Percentiles rank a stretch among this genome's conserved stretches.
phyloP scores from a whole-genome alignment of 2,329 filamentous ascomycete genomes.

The Penicillium sp. region DNA sequence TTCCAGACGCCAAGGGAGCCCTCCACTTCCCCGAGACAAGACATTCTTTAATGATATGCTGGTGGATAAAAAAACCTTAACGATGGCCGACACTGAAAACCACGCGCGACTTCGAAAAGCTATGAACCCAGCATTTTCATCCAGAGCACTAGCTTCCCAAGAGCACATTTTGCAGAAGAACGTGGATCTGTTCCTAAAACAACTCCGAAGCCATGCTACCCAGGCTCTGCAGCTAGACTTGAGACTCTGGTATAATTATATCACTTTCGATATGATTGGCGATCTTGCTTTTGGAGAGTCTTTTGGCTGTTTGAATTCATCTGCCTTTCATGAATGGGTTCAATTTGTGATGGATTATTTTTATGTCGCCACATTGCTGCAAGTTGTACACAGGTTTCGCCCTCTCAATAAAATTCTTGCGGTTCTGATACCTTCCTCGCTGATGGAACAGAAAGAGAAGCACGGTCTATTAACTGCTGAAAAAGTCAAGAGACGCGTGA shows the following conservation, averaged over 20 bases:
- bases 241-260: not conserved
- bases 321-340: not conserved
- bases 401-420: not conserved
- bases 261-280: conserved; percentile 6
- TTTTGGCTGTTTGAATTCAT: conserved; percentile 1
- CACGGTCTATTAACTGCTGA: not conserved
- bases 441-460: not conserved
- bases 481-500: not conserved
- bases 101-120: conserved; percentile 2
- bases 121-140: conserved; percentile 7
- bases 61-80: not conserved
- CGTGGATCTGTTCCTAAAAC: conserved; percentile 1
- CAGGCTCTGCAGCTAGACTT: not conserved
- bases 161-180: not conserved
- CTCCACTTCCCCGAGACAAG: not conserved
- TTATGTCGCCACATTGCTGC: not conserved
- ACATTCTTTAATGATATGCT: conserved; percentile 4
- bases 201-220: not conserved
- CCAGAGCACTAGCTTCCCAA: not conserved
- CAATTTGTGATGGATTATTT: conserved; percentile 3
- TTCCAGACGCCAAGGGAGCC: not conserved
- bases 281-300: conserved; percentile 8
- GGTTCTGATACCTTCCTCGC: not conserved
- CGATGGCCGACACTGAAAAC: not conserved
- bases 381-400: not conserved